A percentile compares a stretch with the other conserved stretches of the same genome.
These are phyloP conservation scores for Mycena alexandri DNA, from an alignment of 768 basidiomycete genomes.

Conservation along the genomic window DNA sequence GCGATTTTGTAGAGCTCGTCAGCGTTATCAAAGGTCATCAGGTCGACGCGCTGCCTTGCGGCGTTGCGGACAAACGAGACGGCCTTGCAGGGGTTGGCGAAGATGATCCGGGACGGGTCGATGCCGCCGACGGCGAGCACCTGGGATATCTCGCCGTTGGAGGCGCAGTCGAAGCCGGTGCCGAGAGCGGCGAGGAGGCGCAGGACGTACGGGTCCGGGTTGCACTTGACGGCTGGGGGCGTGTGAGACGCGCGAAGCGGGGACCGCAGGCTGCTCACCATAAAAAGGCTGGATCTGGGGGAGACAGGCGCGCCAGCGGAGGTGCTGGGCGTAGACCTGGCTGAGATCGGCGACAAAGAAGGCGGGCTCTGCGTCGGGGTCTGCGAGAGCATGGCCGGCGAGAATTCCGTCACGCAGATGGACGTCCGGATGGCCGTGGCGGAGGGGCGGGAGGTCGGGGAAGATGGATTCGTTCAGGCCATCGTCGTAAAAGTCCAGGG, in stretches of 20 bases:
- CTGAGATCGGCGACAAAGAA: conserved; percentile 97
- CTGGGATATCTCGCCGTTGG: conserved; percentile 89
- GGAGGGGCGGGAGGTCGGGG: conserved; percentile 74
- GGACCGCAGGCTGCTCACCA: conserved; percentile 63
- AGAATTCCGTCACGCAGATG: conserved; percentile 86
- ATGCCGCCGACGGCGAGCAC: conserved; percentile 83
- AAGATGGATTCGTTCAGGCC: conserved; percentile 60
- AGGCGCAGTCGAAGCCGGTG: conserved; percentile 97
- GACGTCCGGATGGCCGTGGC: conserved; percentile 76
- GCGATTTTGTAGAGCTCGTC: conserved; percentile 97
- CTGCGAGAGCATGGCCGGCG: conserved; percentile 65
- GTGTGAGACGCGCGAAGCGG: conserved; percentile 40
- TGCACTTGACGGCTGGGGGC: conserved; percentile 91
- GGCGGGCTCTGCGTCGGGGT: conserved; percentile 88
- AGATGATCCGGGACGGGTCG: conserved; percentile 88
- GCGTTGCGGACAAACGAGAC: conserved; percentile 92
- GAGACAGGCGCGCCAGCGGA: conserved; percentile 82
- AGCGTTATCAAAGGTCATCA: conserved; percentile 98
- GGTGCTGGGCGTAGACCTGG: conserved; percentile 86
- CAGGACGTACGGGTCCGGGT: conserved; percentile 95
- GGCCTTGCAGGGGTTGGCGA: conserved; percentile 99
- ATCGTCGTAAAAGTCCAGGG: conserved; percentile 19
- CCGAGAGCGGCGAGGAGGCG: conserved; percentile 92
- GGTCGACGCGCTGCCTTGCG: conserved; percentile 81
- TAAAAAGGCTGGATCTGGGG: conserved; percentile 95